Base-by-base conservation (phyloP, 2,329 filamentous ascomycete genomes). In the Onygena corvina region DNA sequence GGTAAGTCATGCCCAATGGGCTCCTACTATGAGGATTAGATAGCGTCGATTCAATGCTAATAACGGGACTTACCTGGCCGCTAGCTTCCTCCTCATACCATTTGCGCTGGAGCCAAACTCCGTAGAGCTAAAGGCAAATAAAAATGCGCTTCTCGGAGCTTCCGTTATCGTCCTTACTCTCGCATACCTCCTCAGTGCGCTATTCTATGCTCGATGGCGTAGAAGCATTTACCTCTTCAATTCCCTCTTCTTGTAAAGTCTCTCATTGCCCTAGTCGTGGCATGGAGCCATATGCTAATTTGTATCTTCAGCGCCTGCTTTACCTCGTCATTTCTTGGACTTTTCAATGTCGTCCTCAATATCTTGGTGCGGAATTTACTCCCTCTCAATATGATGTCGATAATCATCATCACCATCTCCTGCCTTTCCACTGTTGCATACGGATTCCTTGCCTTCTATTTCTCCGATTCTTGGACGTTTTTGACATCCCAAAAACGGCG, bases 301-400 rank as follows among this genome's bases (percentile, higher is more conserved):
- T 20, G 23, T 31, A 27, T 9, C 7, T 4, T 11, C 46, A 49
- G 51, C 42, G 58, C 58, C 46, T 61, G 52, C 51, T 50, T 60
- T 46, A 50, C 50, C 6, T 60, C 56, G 12, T 65, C 61, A 48
- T 40, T 64, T 4, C 53, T 66, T 36, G 58, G 63, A 3, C 52
- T 64, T 7, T 58, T 66, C 42, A 65, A 67, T 44, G 52, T 64
- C 14, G 33, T 64, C 12, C 53, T 67, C 29, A 64, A 65, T 48
- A 59, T 66, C 40, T 27, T 62, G 40, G 56, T 58, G 36, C 61
- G 60, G 21, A 49, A 56, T 3, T 52, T 65, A 1, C 48, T 58
- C 1, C 62, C 63, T 2, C 48, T 66, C 30, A 55, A 51, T 23
- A 50, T 53, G 5, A 45, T 64, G 3, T 58, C 57, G 27, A 57